A percentile compares a stretch with the other conserved stretches of the same genome.
phyloP scores from a whole-genome alignment of 2,329 filamentous ascomycete species.

The Diplodia corticola region DNA sequence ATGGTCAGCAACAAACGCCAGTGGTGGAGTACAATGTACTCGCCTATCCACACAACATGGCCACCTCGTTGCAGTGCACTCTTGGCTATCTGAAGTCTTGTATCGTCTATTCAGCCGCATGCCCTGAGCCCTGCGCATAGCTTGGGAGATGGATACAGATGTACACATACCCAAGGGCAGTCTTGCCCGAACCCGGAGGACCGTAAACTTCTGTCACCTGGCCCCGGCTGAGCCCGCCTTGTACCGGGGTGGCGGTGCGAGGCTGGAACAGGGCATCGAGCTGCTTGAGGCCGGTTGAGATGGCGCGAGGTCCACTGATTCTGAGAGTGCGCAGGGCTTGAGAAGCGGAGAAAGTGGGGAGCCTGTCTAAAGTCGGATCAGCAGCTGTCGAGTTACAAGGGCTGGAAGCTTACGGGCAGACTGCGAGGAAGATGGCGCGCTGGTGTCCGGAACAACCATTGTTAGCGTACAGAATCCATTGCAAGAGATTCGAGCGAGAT shows the following conservation, averaged over 20 bases:
- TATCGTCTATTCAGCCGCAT: background rate
- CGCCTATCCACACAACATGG: constrained; percentile 81
- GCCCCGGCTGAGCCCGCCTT: constrained; percentile 68
- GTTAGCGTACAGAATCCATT: background rate
- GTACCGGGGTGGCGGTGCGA: constrained; percentile 29
- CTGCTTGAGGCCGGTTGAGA: constrained; percentile 50
- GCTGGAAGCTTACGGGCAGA: constrained; percentile 39
- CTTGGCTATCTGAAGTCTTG: constrained; percentile 68
- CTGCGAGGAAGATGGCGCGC: constrained; percentile 31
- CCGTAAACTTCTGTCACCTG: constrained; percentile 87
- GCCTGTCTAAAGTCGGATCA: constrained; percentile 54
- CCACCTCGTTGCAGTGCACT: constrained; percentile 62
- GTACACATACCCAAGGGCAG: constrained; percentile 68
- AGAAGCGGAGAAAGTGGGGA: constrained; percentile 75
- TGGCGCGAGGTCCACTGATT: constrained; percentile 49
- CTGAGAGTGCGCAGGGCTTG: constrained; percentile 66
- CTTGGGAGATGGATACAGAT: background rate
- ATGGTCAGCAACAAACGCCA: background rate
- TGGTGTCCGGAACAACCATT: constrained; percentile 36
- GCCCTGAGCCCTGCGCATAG: background rate
- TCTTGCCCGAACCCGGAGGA: constrained; percentile 83
- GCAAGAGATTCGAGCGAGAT: background rate
- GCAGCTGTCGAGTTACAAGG: background rate
- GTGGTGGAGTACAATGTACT: constrained; percentile 34
- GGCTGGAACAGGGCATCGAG: constrained; percentile 48